phyloP scores from a whole-genome alignment of 371 early-diverging fungal species.

The Sporodiniella umbellata region DNA sequence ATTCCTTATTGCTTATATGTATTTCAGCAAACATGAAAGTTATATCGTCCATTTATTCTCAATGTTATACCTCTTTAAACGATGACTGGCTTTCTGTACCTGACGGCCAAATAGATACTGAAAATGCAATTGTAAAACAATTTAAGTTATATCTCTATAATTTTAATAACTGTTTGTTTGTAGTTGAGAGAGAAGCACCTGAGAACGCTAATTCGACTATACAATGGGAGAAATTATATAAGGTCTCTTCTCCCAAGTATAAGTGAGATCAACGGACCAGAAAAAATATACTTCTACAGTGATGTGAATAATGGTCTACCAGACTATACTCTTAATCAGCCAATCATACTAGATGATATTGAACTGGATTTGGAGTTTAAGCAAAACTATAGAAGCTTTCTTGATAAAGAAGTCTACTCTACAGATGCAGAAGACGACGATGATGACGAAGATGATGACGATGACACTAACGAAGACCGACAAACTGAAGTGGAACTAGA shows the following conservation, averaged over 20 bases:
- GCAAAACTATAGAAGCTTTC: constrained; percentile 64
- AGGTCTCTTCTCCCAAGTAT: constrained; percentile 35
- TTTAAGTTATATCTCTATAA: neutral
- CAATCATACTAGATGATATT: constrained; percentile 13
- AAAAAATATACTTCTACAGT: constrained; percentile 6
- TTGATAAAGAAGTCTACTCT: constrained; percentile 57
- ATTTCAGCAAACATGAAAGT: constrained; percentile 71
- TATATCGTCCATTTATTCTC: constrained; percentile 75
- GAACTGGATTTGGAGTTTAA: constrained; percentile 51
- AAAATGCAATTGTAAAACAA: constrained; percentile 49
- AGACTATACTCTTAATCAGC: constrained; percentile 18
- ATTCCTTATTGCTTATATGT: neutral
- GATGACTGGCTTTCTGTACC: constrained; percentile 74
- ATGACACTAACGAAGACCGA: constrained; percentile 10
- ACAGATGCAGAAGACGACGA: constrained; percentile 10
- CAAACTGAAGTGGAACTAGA: neutral
- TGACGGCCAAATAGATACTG: constrained; percentile 67
- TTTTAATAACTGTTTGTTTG: neutral
- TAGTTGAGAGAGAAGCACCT: constrained; percentile 65
- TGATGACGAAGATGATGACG: constrained; percentile 11
- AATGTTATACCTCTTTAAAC: constrained; percentile 59
- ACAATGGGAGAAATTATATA: constrained; percentile 64
- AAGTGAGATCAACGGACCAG: constrained; percentile 24
- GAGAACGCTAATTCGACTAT: constrained; percentile 57
- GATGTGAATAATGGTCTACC: constrained; percentile 2